A percentile compares a stretch with the other conserved stretches of the same genome.
phyloP scores from a whole-genome alignment of 2,329 filamentous ascomycete species.

The Ophiostoma novo-ulmi region DNA sequence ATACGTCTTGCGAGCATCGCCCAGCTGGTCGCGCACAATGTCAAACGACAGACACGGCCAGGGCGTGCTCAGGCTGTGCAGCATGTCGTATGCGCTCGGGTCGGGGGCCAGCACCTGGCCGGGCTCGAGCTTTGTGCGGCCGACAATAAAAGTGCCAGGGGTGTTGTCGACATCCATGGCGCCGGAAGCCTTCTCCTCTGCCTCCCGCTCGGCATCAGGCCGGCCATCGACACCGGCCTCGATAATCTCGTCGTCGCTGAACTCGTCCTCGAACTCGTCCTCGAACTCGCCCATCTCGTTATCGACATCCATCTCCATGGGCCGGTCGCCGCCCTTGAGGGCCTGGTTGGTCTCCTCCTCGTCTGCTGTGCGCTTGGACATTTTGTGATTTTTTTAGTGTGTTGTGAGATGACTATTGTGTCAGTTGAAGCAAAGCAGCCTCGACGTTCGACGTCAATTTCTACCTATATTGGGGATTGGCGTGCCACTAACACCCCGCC shows the following conservation, averaged over 20 bases:
- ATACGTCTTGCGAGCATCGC: constrained; percentile 86
- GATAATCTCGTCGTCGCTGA: constrained; percentile 80
- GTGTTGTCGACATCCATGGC: constrained; percentile 78
- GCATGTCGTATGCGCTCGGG: constrained; percentile 93
- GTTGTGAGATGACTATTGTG: background rate
- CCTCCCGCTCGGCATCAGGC: constrained; percentile 87
- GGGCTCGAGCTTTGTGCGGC: constrained; percentile 81
- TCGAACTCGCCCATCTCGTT: constrained; percentile 77
- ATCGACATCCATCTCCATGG: constrained; percentile 61
- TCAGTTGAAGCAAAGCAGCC: background rate
- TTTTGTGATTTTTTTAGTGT: background rate
- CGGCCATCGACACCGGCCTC: constrained; percentile 91
- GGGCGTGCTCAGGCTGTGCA: constrained; percentile 86
- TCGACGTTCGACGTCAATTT: background rate
- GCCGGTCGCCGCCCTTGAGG: constrained; percentile 57
- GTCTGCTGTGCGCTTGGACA: constrained; percentile 28
- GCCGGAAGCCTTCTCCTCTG: constrained; percentile 68
- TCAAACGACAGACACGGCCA: constrained; percentile 98
- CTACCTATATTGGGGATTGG: background rate
- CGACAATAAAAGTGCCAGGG: constrained; percentile 90
- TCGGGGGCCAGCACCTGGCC: constrained; percentile 90
- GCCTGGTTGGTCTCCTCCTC: constrained; percentile 33
- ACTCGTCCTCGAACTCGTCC: constrained; percentile 90
- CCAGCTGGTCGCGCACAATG: constrained; percentile 77
- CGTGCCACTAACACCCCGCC: constrained; percentile 17